These are phyloP conservation scores for Auriculariales sp. DNA, from an alignment of 768 basidiomycete species.

Conservation along the genomic window DNA sequence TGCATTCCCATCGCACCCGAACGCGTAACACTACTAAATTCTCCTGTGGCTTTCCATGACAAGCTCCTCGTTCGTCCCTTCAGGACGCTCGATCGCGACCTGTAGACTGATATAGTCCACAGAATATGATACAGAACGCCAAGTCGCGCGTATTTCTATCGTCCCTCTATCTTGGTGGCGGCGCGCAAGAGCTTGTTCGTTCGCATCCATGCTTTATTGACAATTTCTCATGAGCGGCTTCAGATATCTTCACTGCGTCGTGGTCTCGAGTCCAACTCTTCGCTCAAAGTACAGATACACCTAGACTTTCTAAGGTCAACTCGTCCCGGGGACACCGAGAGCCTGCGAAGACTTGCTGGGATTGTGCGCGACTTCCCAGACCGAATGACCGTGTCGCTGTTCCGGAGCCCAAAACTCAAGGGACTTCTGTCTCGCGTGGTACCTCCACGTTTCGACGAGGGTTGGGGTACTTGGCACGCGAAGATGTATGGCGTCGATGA, in stretches of 20 bases:
- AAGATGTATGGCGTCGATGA: constrained; percentile 93
- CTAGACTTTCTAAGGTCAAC: constrained; percentile 46
- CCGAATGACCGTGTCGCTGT: constrained; percentile 66
- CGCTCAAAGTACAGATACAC: constrained; percentile 60
- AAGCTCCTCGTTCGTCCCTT: constrained; percentile 33
- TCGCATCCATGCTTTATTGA: neutral
- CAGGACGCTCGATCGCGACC: neutral
- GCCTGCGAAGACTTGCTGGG: constrained; percentile 50
- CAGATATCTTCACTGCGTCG: constrained; percentile 57
- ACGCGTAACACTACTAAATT: constrained; percentile 37
- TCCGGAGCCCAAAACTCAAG: constrained; percentile 73
- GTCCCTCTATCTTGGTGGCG: constrained; percentile 73
- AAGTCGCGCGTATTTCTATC: constrained; percentile 75
- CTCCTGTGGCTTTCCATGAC: constrained; percentile 45
- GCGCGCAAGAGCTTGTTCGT: constrained; percentile 67
- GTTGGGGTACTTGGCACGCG: constrained; percentile 97
- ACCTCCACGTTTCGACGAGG: constrained; percentile 91
- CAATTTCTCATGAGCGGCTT: constrained; percentile 1
- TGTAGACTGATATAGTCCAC: neutral
- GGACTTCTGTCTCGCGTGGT: constrained; percentile 62
- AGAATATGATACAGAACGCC: constrained; percentile 73
- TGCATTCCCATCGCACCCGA: constrained; percentile 29
- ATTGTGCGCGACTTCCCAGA: constrained; percentile 47
- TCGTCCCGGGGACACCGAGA: constrained; percentile 30
- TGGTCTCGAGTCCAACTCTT: constrained; percentile 41